Percentiles rank a stretch among this genome's conserved stretches.
These are phyloP conservation scores for Trypanosoma rangeli DNA, from an alignment of 208 protist genomes.

Conservation along the genomic window DNA sequence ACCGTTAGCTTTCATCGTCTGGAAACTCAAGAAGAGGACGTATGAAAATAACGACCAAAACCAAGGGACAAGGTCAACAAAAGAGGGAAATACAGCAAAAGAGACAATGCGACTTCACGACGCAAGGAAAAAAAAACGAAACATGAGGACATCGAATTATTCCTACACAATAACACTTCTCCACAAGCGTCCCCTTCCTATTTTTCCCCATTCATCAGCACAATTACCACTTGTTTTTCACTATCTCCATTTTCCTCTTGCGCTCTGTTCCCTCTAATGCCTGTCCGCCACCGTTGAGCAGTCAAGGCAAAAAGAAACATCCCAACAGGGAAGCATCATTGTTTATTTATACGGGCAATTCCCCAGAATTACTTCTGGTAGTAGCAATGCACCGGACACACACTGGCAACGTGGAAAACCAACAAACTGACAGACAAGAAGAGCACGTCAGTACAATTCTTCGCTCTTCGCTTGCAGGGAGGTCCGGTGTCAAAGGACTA, in stretches of 20 bases:
- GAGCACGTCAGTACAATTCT: neutral
- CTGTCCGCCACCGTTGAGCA: neutral
- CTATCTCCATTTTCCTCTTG: neutral
- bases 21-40: neutral
- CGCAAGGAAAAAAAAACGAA: neutral
- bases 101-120: neutral
- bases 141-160: neutral
- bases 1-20: neutral
- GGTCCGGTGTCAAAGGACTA: too few species aligned
- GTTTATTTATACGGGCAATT: neutral
- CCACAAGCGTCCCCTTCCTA: neutral
- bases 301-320: neutral
- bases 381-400: neutral
- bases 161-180: neutral
- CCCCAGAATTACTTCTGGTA: neutral
- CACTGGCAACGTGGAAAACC: neutral
- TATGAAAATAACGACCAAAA: neutral
- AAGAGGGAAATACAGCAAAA: neutral
- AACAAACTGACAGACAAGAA: constrained; percentile 1
- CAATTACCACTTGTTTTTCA: neutral
- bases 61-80: neutral
- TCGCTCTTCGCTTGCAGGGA: neutral
- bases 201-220: neutral
- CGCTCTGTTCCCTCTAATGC: neutral
- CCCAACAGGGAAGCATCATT: neutral